Base-by-base conservation (phyloP, 108 stramenopile genomes). In the Nitzschia palea region DNA sequence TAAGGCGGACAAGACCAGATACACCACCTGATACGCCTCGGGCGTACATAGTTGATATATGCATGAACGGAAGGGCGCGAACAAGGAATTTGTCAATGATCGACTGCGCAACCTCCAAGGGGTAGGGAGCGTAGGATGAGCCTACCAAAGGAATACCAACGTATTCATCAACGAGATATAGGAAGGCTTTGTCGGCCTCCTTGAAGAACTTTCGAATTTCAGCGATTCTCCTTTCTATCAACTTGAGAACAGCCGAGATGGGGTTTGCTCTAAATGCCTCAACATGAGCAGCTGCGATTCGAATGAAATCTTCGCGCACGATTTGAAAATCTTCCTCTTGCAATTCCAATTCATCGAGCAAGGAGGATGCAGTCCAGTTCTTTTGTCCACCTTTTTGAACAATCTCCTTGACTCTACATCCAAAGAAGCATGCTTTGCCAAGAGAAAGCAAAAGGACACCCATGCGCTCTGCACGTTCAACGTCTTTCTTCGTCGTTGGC, bases 151-250 rank as follows among this genome's bases (percentile, higher is more conserved):
- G 88, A 26, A 80, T 27, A 52, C 84, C 80, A 15, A 45, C 58
- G 58, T 51, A 78, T 55, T 89, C 88, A 32, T 89, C 88, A 27
- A 89, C 79, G 15, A 86, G 62, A 57, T 89, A 89, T 4, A 89
- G 62, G 55, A 73, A 78, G 0, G 70, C 72, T 42, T 65, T 70
- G 27, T 59, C 65, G 23, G 70, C 54, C 40, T 89, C 76, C 30
- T 65, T 65, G 70, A 74, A 83, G 55, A 67, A 52, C 20, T 57
- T 63, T 8, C 27, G 44, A 2, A 89, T 54, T 25, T 68, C 58
- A 10, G 45, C 30, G 9, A 77, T 48, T 18, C 67, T 52, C 56
- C 73, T 48, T 51, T 74, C 53, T 17, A 89, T 66, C 20, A 84
- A 51, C 55, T 70, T 83, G n/a, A 51, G 71, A 26, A 78, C 77